Conservation (phyloP, 257 asterid genomes). For the Agastache rugosa region DNA sequence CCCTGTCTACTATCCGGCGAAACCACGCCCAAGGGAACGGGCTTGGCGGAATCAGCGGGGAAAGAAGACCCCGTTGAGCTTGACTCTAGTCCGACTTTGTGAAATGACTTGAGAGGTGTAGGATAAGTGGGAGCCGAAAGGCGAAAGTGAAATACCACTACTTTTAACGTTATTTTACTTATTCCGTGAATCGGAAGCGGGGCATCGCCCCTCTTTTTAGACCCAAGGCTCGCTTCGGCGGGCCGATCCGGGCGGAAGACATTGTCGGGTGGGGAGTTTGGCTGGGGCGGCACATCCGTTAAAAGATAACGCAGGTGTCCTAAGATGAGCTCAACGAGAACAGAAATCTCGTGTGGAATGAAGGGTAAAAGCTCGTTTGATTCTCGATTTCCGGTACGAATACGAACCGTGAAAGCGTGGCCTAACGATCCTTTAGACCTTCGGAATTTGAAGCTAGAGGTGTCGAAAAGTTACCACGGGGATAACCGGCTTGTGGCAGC, state of each 20-base stretch:
- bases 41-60: slow-evolving; percentile 34
- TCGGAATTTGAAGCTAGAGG: slow-evolving; percentile 64
- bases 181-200: slow-evolving; percentile 81
- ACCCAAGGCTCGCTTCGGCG: slow-evolving; percentile 63
- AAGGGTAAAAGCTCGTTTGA: slow-evolving; percentile 50
- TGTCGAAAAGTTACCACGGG: slow-evolving; percentile 62
- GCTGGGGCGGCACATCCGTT: slow-evolving; percentile 63
- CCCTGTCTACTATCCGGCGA: neutral
- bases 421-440: slow-evolving; percentile 64
- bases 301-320: slow-evolving; percentile 48
- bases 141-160: slow-evolving; percentile 89
- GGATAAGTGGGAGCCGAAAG: slow-evolving; percentile 71
- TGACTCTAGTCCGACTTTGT: slow-evolving; percentile 48
- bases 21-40: neutral
- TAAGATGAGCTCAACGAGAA: slow-evolving; percentile 48
- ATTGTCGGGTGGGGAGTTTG: slow-evolving; percentile 65
- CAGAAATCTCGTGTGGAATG: slow-evolving; percentile 47
- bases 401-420: slow-evolving; percentile 55
- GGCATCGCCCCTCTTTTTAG: slow-evolving; percentile 71
- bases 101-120: slow-evolving; percentile 42
- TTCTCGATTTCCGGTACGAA: slow-evolving; percentile 43
- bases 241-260: slow-evolving; percentile 66
- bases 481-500: slow-evolving; percentile 49
- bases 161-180: slow-evolving; percentile 88
- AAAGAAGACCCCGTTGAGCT: slow-evolving; percentile 80